Evolutionary conservation across 148 eudicot genomes (phyloP).

Genomic region (Silene conica): DNA sequence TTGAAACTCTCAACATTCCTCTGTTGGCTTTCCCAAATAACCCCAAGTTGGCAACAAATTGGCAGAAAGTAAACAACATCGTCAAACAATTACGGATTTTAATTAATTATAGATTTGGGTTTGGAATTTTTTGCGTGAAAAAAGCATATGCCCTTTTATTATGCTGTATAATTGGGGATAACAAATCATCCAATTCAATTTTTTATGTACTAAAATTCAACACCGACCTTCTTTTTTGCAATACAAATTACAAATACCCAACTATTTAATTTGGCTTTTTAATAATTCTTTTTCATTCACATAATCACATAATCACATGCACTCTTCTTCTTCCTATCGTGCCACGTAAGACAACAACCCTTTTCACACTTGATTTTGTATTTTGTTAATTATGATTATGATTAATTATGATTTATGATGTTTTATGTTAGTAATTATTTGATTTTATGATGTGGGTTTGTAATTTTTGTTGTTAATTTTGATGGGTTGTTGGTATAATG

Average conservation of each 20-base stretch:
- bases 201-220: neutral
- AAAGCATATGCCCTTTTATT: neutral
- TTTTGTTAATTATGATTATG: neutral
- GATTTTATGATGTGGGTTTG: neutral
- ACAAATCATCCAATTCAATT: neutral
- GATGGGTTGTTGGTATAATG: neutral
- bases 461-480: neutral
- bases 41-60: too few relatives aligned
- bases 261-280: neutral
- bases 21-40: too few relatives aligned
- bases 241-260: neutral
- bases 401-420: neutral
- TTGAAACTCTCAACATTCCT: too few relatives aligned
- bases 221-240: conserved; percentile 3
- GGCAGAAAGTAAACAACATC: too few relatives aligned
- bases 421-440: too few relatives aligned
- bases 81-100: neutral
- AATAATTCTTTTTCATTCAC: neutral
- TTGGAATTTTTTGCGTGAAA: neutral
- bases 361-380: conserved; percentile 9
- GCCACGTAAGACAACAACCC: neutral
- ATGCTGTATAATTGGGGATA: neutral
- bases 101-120: neutral
- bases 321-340: conserved; percentile 8
- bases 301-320: too few relatives aligned